A percentile compares a stretch with the other conserved stretches of the same genome.
Evolutionary conservation across 306 rosid genomes (phyloP).

Genomic region (Inga oerstediana): DNA sequence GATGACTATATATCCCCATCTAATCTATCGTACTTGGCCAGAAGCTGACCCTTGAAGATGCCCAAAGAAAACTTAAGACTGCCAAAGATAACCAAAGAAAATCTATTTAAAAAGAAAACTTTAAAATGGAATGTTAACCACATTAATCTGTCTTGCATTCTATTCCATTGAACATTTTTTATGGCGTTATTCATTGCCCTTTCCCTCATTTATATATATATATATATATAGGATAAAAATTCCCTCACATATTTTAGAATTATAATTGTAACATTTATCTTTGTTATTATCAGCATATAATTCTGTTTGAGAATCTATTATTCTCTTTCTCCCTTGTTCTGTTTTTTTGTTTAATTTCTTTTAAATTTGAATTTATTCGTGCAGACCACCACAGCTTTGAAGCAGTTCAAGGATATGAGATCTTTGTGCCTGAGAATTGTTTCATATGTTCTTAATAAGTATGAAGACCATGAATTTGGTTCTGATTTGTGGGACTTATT

Average conservation of each 20-base stretch:
- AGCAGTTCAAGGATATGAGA: constrained; percentile 89
- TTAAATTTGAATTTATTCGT: constrained; percentile 24
- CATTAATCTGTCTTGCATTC: background rate
- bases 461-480: constrained; percentile 72
- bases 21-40: background rate
- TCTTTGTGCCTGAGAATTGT: constrained; percentile 81
- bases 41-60: background rate
- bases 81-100: background rate
- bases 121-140: background rate
- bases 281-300: too few species aligned
- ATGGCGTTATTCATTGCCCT: background rate
- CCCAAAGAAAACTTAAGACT: background rate
- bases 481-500: constrained; percentile 77
- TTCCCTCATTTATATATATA: background rate
- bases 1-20: background rate
- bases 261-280: background rate
- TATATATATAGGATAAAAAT: background rate
- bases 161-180: background rate
- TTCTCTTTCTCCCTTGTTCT: background rate
- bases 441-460: constrained; percentile 66
- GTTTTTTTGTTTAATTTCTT: constrained; percentile 24
- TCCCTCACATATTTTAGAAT: background rate
- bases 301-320: background rate
- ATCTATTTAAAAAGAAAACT: background rate
- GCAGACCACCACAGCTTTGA: constrained; percentile 55